Base-by-base conservation (phyloP, 306 rosid genomes). In the Fragaria nilgerrensis region DNA sequence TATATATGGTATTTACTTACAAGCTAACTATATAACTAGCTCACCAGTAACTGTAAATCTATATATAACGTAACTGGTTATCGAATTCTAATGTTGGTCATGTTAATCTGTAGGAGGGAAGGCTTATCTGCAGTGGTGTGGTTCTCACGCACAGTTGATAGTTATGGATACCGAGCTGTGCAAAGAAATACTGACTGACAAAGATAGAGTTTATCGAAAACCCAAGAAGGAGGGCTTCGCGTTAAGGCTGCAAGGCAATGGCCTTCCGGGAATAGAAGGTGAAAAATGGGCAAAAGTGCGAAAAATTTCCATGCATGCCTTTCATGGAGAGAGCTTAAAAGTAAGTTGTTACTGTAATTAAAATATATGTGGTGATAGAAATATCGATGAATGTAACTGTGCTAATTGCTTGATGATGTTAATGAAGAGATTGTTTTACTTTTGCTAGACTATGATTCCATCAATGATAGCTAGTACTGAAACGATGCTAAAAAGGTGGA, bases 111-210 rank as follows among this genome's bases (percentile, higher is more conserved):
- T 49, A 16, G 43, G 32, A 75, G 87, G 87, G 75, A 86, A 63
- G 34, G 72, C 17, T 16, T 80, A 56, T 65, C 76, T 86, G 61
- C 81, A 78, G 4, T 86, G 87, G 85, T 13, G 10, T 61, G 89
- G 87, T 16, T 41, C 55, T 59, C 44, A 66, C 36, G 80, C 86
- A 37, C 74, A 70, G 10, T 20, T 86, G 73, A 53, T 86, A 4
- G 29, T 80, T 3, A 80, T 82, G 5, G 87, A 86, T 20, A 65
- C 83, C 1, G 83, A 59, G 19, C 71, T 86, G 74, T 58, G 84
- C 76, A 83, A 62, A 37, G 89, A 83, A 52, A 70, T 86, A 34
- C 25, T 86, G 32, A 72, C 58, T 12, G 72, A 86, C n/a, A 78
- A 66, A 75, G 74, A 79, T 13, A 44, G 67, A 43, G 41, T 19